phyloP scores from a whole-genome alignment of 768 basidiomycete genomes.

The Suillus paluster region DNA sequence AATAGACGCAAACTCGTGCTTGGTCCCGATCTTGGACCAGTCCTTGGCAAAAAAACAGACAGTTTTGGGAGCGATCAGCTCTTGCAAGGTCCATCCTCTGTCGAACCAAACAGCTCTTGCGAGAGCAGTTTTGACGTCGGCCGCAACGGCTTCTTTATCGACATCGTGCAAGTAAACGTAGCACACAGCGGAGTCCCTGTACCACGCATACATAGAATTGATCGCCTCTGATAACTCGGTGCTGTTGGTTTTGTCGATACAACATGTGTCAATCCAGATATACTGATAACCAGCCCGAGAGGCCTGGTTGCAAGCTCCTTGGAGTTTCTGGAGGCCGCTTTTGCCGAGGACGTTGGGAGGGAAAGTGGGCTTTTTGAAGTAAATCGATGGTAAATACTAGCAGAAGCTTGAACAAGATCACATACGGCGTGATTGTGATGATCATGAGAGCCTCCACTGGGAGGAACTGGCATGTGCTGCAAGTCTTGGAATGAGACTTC shows the following conservation, averaged over 20 bases:
- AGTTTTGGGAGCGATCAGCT: conserved; percentile 18
- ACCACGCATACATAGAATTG: conserved; percentile 25
- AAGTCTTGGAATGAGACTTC: conserved; percentile 15
- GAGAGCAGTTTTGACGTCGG: not conserved
- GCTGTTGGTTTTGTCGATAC: conserved; percentile 25
- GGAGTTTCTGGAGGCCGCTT: conserved; percentile 10
- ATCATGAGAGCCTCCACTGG: too few relatives aligned
- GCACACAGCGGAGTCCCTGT: conserved; percentile 18
- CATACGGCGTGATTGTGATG: not conserved
- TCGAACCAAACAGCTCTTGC: conserved; percentile 16
- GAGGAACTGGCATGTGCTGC: not conserved
- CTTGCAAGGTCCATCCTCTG: conserved; percentile 22
- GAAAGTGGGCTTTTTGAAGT: not conserved
- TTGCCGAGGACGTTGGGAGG: not conserved
- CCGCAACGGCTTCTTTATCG: not conserved
- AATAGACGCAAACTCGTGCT: conserved; percentile 4
- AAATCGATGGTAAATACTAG: not conserved
- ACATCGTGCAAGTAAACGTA: conserved; percentile 20
- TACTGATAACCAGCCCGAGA: conserved; percentile 7
- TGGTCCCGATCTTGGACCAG: conserved; percentile 16
- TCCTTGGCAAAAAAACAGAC: conserved; percentile 18
- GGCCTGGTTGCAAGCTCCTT: conserved; percentile 4
- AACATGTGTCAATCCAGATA: conserved; percentile 24
- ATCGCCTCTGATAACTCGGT: conserved; percentile 24
- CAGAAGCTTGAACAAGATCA: not conserved